Conservation (phyloP, 2,329 filamentous ascomycete species). For the Parafenestella ontariensis region DNA sequence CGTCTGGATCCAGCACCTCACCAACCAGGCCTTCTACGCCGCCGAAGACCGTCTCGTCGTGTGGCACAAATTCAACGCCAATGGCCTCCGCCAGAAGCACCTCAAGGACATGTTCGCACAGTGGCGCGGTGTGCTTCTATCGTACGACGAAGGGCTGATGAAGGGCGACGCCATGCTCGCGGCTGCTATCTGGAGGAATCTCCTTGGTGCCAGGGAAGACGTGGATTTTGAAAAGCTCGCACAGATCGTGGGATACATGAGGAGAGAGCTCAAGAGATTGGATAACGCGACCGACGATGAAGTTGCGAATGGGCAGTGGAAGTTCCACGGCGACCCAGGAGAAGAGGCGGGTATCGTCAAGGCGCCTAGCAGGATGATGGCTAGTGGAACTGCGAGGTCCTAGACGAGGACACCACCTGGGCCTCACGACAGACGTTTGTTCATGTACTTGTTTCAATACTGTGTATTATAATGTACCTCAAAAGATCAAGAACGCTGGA, state of each 20-base stretch:
- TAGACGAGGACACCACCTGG: not conserved
- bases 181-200: constrained; percentile 88
- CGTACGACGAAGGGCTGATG: constrained; percentile 82
- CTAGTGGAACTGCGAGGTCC: constrained; percentile 18
- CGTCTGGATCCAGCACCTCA: constrained; percentile 86
- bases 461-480: not conserved
- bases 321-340: constrained; percentile 57
- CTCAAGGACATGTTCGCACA: constrained; percentile 90
- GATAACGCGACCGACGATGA: constrained; percentile 62
- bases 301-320: constrained; percentile 56
- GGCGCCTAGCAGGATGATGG: constrained; percentile 31
- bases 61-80: constrained; percentile 71
- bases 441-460: not conserved
- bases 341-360: constrained; percentile 39
- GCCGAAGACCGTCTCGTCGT: constrained; percentile 84
- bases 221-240: constrained; percentile 68
- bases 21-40: constrained; percentile 94
- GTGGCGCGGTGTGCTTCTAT: constrained; percentile 85
- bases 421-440: not conserved
- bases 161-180: constrained; percentile 80
- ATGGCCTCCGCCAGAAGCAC: constrained; percentile 65
- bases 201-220: constrained; percentile 77
- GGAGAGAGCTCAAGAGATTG: constrained; percentile 63
- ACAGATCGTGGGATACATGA: constrained; percentile 68
- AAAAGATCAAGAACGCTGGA: not conserved